phyloP scores from a whole-genome alignment of 441 rosid genomes.

The Pelargonium australe region DNA sequence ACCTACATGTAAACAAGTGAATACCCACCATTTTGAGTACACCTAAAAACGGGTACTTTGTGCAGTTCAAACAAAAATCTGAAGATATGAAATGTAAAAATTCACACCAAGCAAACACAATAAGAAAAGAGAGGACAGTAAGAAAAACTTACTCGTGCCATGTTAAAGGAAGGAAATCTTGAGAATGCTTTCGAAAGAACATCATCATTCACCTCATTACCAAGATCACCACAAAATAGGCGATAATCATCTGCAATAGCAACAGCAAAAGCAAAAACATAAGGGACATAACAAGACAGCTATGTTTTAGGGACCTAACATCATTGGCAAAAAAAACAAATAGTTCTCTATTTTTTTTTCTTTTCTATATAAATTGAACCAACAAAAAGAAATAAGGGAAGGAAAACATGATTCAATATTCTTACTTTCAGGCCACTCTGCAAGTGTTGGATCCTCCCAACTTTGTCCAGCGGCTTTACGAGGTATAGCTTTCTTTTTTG shows the following conservation, averaged over 20 bases:
- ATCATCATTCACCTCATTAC: conserved; percentile 99
- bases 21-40: too few relatives aligned
- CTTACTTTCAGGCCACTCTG: conserved; percentile 97
- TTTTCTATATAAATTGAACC: too few relatives aligned
- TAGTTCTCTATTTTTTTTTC: too few relatives aligned
- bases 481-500: conserved; percentile 82
- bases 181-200: conserved; percentile 92
- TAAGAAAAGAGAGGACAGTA: background rate
- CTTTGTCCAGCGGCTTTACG: conserved; percentile 91
- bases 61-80: conserved; percentile 45
- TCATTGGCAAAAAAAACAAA: too few relatives aligned
- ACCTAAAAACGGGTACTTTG: too few relatives aligned
- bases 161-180: conserved; percentile 86
- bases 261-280: too few relatives aligned
- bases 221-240: conserved; percentile 93
- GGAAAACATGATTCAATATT: conserved; percentile 6
- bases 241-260: conserved; percentile 70
- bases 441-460: conserved; percentile 95
- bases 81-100: conserved; percentile 30
- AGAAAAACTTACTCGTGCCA: conserved; percentile 65
- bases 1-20: too few relatives aligned
- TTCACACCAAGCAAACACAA: conserved; percentile 22
- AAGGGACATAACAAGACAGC: background rate
- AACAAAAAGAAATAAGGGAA: background rate
- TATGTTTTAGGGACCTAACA: too few relatives aligned